These are phyloP conservation scores for Skeletonema grethae DNA, from an alignment of 108 stramenopile genomes.

Conservation along the genomic window DNA sequence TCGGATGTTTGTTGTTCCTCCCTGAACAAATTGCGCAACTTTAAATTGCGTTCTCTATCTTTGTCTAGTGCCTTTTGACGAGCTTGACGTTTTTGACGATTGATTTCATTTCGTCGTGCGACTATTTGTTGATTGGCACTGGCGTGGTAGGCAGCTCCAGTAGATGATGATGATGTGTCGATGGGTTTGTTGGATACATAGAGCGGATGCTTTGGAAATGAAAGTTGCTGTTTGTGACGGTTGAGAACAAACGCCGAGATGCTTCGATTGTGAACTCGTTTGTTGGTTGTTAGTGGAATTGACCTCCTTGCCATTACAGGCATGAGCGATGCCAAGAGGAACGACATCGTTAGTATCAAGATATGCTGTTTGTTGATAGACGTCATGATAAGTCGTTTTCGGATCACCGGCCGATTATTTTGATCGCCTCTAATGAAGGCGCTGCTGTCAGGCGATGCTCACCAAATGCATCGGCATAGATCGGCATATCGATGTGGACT, in stretches of 20 bases:
- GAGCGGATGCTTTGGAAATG: background rate
- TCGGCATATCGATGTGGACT: no score
- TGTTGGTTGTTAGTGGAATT: background rate
- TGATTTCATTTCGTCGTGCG: constrained; percentile 57
- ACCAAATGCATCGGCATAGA: background rate
- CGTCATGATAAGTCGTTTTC: background rate
- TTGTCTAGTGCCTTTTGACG: constrained; percentile 55
- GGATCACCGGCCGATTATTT: no score
- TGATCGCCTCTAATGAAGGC: background rate
- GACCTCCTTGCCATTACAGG: background rate
- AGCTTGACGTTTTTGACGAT: constrained; percentile 47
- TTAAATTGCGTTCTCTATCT: constrained; percentile 52
- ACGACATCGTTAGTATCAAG: constrained; percentile 3
- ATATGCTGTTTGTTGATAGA: background rate
- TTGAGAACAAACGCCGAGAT: background rate
- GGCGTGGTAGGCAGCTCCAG: constrained; percentile 10
- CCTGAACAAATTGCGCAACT: constrained; percentile 51
- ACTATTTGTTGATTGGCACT: constrained; percentile 63
- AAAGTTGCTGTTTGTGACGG: background rate
- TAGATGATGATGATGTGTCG: background rate
- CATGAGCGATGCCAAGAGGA: constrained; percentile 1
- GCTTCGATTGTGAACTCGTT: background rate
- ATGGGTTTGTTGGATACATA: background rate
- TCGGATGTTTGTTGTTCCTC: constrained; percentile 19
- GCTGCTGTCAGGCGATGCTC: background rate